These are phyloP conservation scores for Kappamyces sp. DNA, from an alignment of 192 early-diverging fungal species.

Conservation along the genomic window DNA sequence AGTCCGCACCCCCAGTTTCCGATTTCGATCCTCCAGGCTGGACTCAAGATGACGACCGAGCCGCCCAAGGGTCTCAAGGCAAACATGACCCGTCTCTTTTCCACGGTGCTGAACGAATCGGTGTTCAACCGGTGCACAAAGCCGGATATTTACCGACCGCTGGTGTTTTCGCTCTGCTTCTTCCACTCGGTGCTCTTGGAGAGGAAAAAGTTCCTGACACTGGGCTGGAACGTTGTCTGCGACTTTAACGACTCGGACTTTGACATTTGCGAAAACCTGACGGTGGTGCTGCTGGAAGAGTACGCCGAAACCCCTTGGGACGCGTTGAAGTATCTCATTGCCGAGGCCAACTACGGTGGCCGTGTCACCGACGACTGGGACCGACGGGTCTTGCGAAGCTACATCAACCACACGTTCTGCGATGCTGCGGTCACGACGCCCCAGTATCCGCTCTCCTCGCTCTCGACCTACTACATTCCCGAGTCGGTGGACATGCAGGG, in stretches of 20 bases:
- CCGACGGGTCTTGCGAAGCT: conserved; percentile 47
- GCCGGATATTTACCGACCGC: conserved; percentile 44
- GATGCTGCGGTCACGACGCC: conserved; percentile 48
- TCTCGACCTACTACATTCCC: conserved; percentile 49
- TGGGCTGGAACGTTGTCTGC: conserved; percentile 57
- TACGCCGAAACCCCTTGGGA: conserved; percentile 57
- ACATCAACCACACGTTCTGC: conserved; percentile 51
- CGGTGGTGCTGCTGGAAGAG: conserved; percentile 52
- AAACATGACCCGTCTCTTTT: conserved; percentile 41
- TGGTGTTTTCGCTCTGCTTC: conserved; percentile 51
- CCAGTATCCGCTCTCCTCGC: conserved; percentile 41
- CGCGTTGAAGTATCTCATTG: conserved; percentile 57
- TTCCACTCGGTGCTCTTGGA: conserved; percentile 55
- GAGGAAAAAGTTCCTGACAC: conserved; percentile 56
- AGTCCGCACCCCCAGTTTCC: conserved; percentile 60
- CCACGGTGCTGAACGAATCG: conserved; percentile 45
- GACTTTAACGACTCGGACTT: conserved; percentile 65
- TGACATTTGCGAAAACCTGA: conserved; percentile 55
- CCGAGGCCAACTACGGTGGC: conserved; percentile 61
- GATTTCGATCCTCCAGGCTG: conserved; percentile 54
- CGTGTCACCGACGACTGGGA: conserved; percentile 61
- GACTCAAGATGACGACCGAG: conserved; percentile 60
- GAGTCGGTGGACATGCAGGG: conserved; percentile 33
- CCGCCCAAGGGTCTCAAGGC: conserved; percentile 57
- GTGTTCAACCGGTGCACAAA: conserved; percentile 38